Evolutionary conservation across 1,284 basidiomycete species (phyloP).

Genomic region (Malassezia pachydermatis): DNA sequence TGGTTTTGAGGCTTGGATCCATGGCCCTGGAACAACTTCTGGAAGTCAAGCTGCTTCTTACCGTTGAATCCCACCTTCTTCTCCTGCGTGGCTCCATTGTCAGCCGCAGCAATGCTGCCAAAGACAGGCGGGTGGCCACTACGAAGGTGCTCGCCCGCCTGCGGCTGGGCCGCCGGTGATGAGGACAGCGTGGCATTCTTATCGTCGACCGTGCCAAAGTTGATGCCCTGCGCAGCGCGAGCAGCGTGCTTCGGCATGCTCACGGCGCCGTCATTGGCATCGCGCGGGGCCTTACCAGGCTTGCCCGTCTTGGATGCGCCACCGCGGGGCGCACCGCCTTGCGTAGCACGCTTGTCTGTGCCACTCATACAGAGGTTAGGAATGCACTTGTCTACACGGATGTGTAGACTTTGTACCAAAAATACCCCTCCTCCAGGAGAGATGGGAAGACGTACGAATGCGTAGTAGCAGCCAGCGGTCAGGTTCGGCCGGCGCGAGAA

Average conservation of each 20-base stretch:
- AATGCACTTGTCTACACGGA: constrained; percentile 5
- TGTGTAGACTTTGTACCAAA: constrained; percentile 8
- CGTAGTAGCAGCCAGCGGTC: too few species aligned
- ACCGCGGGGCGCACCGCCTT: constrained; percentile 11
- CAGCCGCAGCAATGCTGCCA: constrained; percentile 43
- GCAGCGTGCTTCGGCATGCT: constrained; percentile 15
- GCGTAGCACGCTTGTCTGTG: constrained; percentile 15
- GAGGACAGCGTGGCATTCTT: constrained; percentile 48
- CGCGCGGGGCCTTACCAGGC: constrained; percentile 17
- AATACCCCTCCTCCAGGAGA: not conserved
- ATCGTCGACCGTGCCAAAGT: constrained; percentile 50
- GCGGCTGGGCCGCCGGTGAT: constrained; percentile 48
- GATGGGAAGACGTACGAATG: not conserved
- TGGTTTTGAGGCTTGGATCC: constrained; percentile 9
- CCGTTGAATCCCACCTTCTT: constrained; percentile 50
- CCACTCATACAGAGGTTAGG: constrained; percentile 11
- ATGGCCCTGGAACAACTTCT: constrained; percentile 45
- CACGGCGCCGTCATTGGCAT: constrained; percentile 17
- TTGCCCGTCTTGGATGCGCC: constrained; percentile 16
- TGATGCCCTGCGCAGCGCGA: constrained; percentile 35
- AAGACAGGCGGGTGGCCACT: constrained; percentile 47
- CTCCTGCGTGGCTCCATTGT: constrained; percentile 34
- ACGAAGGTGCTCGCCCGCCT: constrained; percentile 38
- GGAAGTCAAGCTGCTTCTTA: constrained; percentile 51
- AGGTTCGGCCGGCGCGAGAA: constrained; percentile 5